Evolutionary conservation across 805 yeast genomes (phyloP).

Genomic region (Blastobotrys peoriensis): DNA sequence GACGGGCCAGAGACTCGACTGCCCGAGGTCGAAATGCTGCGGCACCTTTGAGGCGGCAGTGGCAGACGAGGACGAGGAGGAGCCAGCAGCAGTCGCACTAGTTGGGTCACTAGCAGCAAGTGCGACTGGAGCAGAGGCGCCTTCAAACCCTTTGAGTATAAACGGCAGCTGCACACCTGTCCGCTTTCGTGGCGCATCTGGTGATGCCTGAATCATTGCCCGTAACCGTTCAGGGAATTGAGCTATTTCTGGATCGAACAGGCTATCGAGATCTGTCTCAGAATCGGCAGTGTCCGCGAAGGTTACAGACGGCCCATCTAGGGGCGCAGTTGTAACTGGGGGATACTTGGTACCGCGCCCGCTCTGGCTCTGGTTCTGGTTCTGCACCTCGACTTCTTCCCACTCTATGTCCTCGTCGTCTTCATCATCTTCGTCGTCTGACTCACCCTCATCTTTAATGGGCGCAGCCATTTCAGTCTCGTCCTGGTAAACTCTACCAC

Average conservation of each 20-base stretch:
- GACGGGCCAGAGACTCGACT: too few relatives aligned
- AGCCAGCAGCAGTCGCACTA: too few relatives aligned
- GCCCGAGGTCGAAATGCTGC: too few relatives aligned
- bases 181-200: neutral
- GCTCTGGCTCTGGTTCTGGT: neutral
- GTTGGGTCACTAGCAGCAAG: too few relatives aligned
- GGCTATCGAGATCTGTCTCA: neutral
- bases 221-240: neutral
- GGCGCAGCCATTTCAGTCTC: conserved; percentile 14
- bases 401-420: conserved; percentile 50
- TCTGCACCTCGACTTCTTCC: conserved; percentile 56
- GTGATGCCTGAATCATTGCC: neutral
- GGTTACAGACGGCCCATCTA: too few relatives aligned
- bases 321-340: neutral
- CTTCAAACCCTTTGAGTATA: neutral
- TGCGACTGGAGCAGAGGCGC: too few relatives aligned
- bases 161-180: neutral
- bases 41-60: too few relatives aligned
- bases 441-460: conserved; percentile 21
- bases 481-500: conserved; percentile 1
- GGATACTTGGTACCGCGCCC: neutral
- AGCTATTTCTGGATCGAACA: neutral
- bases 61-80: too few relatives aligned
- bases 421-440: conserved; percentile 34
- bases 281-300: neutral